These are phyloP conservation scores for Phytopythium aichiense DNA, from an alignment of 352 stramenopile genomes.

Conservation along the genomic window DNA sequence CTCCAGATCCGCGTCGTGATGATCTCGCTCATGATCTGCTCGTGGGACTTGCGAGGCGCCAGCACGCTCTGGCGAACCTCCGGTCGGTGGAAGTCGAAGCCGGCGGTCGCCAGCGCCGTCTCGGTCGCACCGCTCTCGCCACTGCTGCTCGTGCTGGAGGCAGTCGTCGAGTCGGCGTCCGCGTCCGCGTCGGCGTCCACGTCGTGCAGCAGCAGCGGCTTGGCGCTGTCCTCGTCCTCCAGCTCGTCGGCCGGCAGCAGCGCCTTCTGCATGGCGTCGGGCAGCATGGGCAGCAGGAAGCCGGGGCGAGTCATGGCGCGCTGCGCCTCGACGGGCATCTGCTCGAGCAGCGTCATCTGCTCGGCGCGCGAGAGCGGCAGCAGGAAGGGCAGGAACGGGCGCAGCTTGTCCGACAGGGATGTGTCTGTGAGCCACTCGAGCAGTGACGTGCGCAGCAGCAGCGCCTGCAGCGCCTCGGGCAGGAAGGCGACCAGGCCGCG, in stretches of 20 bases:
- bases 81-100: slow-evolving; percentile 65
- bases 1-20: slow-evolving; percentile 51
- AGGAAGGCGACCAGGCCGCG: slow-evolving; percentile 65
- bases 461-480: slow-evolving; percentile 44
- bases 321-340: slow-evolving; percentile 64
- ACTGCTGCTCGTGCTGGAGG: neutral
- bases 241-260: slow-evolving; percentile 31
- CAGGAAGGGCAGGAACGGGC: slow-evolving; percentile 72
- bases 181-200: neutral
- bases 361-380: slow-evolving; percentile 62
- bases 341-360: slow-evolving; percentile 64
- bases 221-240: slow-evolving; percentile 12
- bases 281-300: slow-evolving; percentile 54
- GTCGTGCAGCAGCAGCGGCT: slow-evolving; percentile 1
- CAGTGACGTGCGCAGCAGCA: slow-evolving; percentile 70
- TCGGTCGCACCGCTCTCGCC: neutral
- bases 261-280: slow-evolving; percentile 44
- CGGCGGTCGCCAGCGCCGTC: slow-evolving; percentile 22
- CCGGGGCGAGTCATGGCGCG: slow-evolving; percentile 69
- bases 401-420: slow-evolving; percentile 62
- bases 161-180: neutral
- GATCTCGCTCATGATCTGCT: slow-evolving; percentile 64
- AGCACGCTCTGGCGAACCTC: slow-evolving; percentile 25
- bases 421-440: slow-evolving; percentile 83
- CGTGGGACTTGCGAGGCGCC: slow-evolving; percentile 19